Evolutionary conservation across 768 basidiomycete species (phyloP), one percentile per base, ranked within the genome.

Genomic region (Vararia minispora): DNA sequence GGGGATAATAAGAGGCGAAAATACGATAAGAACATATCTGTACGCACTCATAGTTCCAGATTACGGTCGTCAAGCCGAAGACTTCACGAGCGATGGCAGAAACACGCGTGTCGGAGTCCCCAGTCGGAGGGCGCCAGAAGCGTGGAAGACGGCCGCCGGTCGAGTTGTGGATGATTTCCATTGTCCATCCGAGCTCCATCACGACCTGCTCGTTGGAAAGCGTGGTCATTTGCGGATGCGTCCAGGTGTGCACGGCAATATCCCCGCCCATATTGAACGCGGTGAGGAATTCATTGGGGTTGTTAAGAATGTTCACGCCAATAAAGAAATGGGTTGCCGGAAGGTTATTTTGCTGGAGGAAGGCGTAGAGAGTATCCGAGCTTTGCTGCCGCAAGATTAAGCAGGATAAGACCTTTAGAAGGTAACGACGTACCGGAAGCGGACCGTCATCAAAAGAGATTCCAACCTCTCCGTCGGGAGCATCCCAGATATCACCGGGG

Each of bases 241-340:
- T 60, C 59, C 59, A 65, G 11, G 65, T 68, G 47, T 66, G 64
- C 38, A 64, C 60, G 26, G 57, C 58, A 25, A 61, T 57, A 36
- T 61, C 59, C 22, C 51, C 72, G 65, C 39, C 53, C 56, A 17
- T n/a, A 17, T 44, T 9, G 51, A 74, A 74, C 0, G 76, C 76
- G 8, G 53, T 51, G 41, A 61, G 45, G 58, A 90, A 87, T 32
- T 65, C 49, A 7, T 64, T 52, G 4, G 76, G 71, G 52, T 82
- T 63, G 28, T 53, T 35, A 20, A 83, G 49, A 41, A 91, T 82
- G 53, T 89, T 83, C 24, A 69, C 53, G 13, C 91, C 91, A 46
- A 95, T 92, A 66, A 90, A 74, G 57, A 92, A 94, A 54, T 92
- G 88, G 4, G 90, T 92, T 3, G 76, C 78, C n/a, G 58, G 68